Conservation (phyloP, 371 early-diverging fungal species). For the Actinomortierella ambigua region DNA sequence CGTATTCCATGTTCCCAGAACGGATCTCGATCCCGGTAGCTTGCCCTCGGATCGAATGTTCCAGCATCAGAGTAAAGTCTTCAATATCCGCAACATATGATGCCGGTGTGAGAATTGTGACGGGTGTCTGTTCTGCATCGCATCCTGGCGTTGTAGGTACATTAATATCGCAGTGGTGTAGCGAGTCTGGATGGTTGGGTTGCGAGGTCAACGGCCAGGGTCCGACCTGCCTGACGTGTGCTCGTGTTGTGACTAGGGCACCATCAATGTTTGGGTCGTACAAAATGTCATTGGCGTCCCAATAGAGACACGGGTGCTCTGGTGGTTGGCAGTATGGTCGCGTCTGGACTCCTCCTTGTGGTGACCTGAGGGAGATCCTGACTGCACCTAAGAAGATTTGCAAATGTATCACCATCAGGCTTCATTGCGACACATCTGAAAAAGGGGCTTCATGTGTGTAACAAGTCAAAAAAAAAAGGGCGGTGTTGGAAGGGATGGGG, state of each 20-base stretch:
- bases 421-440: neutral
- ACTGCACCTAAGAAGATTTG: conserved; percentile 29
- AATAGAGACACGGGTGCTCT: conserved; percentile 25
- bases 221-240: conserved; percentile 25
- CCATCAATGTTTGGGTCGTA: conserved; percentile 41
- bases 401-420: neutral
- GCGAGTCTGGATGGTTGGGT: conserved; percentile 4
- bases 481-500: too few species aligned
- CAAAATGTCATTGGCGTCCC: conserved; percentile 36
- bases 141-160: conserved; percentile 29
- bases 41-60: conserved; percentile 56
- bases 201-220: conserved; percentile 19
- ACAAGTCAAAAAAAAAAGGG: neutral
- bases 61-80: conserved; percentile 51
- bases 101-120: conserved; percentile 9
- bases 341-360: conserved; percentile 18
- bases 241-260: conserved; percentile 47
- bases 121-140: conserved; percentile 22
- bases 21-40: conserved; percentile 43
- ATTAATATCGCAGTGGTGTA: conserved; percentile 23
- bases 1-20: conserved; percentile 46
- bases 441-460: neutral
- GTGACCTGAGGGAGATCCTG: conserved; percentile 37
- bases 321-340: conserved; percentile 22
- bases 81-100: conserved; percentile 46